Evolutionary conservation across 2,329 filamentous ascomycete genomes (phyloP).

Genomic region (Orbilia javanica): DNA sequence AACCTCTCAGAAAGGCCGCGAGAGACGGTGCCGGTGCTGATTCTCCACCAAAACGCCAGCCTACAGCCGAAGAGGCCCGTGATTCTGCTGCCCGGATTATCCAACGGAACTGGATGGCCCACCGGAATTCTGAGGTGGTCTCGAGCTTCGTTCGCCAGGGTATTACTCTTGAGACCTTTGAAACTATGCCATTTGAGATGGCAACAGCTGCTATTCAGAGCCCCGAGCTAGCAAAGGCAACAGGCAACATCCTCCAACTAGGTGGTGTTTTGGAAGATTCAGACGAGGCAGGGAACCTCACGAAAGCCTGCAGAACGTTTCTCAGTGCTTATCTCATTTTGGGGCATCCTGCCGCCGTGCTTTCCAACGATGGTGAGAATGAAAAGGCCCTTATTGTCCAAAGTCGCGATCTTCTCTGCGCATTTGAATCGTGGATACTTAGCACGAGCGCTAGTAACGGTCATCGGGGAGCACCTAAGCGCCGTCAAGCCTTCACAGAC

Average conservation of each 20-base stretch:
- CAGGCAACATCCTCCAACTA: conserved; percentile 76
- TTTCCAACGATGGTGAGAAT: conserved; percentile 77
- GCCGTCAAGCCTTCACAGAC: conserved; percentile 75
- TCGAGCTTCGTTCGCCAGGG: conserved; percentile 75
- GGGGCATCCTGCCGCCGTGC: conserved; percentile 81
- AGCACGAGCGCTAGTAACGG: conserved; percentile 70
- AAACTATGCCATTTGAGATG: conserved; percentile 79
- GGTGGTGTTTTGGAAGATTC: conserved; percentile 73
- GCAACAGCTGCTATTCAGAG: conserved; percentile 77
- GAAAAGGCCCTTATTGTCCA: conserved; percentile 79
- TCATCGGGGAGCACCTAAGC: conserved; percentile 67
- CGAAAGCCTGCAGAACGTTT: conserved; percentile 81
- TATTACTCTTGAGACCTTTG: conserved; percentile 77
- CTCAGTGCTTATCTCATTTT: conserved; percentile 83
- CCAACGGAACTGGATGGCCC: conserved; percentile 77
- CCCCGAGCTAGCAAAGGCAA: conserved; percentile 75
- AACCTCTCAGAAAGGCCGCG: conserved; percentile 68
- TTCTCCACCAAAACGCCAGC: conserved; percentile 38
- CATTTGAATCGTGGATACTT: conserved; percentile 80
- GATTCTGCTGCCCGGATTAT: conserved; percentile 76
- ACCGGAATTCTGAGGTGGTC: conserved; percentile 72
- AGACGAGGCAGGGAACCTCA: conserved; percentile 75
- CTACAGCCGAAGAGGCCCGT: conserved; percentile 69
- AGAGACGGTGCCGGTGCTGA: conserved; percentile 29
- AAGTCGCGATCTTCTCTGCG: conserved; percentile 80